Evolutionary conservation across 2,329 filamentous ascomycete species (phyloP).

Genomic region (Dothistroma pini): DNA sequence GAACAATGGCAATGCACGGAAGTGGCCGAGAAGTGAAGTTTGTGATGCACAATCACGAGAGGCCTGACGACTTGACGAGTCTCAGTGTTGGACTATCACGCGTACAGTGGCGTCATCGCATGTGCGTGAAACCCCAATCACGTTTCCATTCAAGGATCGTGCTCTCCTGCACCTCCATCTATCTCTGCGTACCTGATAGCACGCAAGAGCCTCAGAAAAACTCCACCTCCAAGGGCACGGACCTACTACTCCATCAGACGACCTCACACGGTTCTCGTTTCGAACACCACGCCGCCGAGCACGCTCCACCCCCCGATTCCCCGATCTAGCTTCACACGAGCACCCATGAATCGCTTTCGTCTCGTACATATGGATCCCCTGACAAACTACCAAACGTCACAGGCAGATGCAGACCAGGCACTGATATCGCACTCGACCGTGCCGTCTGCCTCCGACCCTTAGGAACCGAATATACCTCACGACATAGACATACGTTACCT

Average conservation of each 20-base stretch:
- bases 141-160: not conserved
- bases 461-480: not conserved
- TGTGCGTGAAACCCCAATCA: too few species aligned
- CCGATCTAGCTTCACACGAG: not conserved
- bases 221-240: not conserved
- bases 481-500: not conserved
- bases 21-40: too few species aligned
- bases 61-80: too few species aligned
- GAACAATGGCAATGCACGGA: too few species aligned
- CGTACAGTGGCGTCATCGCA: too few species aligned
- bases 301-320: too few species aligned
- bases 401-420: not conserved
- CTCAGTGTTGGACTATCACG: too few species aligned
- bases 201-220: not conserved
- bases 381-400: not conserved
- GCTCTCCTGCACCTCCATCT: not conserved
- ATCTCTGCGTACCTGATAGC: not conserved
- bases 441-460: not conserved
- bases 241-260: not conserved
- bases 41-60: too few species aligned
- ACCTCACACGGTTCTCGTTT: not conserved
- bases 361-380: not conserved
- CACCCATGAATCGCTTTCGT: not conserved
- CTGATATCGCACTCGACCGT: not conserved
- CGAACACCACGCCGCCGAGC: not conserved